These are phyloP conservation scores for Aspergillus sp. DNA, from an alignment of 2,329 filamentous ascomycete species.

Conservation along the genomic window DNA sequence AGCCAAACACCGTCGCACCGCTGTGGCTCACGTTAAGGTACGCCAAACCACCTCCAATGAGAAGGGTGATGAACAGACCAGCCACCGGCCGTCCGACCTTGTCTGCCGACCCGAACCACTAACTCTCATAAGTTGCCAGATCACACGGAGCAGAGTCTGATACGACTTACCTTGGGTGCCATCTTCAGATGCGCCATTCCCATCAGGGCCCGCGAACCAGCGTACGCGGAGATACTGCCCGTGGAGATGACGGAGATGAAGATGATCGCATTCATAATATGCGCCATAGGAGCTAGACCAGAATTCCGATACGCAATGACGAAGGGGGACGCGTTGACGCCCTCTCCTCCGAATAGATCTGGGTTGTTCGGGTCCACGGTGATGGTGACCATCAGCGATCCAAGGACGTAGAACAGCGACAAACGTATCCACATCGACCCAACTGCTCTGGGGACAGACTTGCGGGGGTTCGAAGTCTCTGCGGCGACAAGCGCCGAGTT, in stretches of 20 bases:
- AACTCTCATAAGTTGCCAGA: too few relatives aligned
- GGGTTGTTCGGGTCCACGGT: conserved; percentile 41
- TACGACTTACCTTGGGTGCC: conserved; percentile 34
- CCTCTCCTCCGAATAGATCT: conserved; percentile 41
- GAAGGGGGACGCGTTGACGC: conserved; percentile 47
- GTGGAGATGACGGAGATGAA: conserved; percentile 48
- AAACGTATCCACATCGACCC: conserved; percentile 47
- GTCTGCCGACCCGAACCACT: conserved; percentile 32
- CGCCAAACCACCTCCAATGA: conserved; percentile 58
- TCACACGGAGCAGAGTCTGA: too few relatives aligned
- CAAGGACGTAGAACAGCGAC: conserved; percentile 46
- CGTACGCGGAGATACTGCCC: conserved; percentile 45
- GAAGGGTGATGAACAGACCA: conserved; percentile 62
- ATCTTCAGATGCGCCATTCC: conserved; percentile 44
- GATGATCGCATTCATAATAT: conserved; percentile 51
- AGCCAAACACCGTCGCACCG: conserved; percentile 45
- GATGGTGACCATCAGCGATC: conserved; percentile 46
- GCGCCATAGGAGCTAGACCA: conserved; percentile 39
- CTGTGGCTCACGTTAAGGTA: conserved; percentile 45
- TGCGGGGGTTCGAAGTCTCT: conserved; percentile 43
- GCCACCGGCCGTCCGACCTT: conserved; percentile 40
- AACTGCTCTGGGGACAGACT: conserved; percentile 45
- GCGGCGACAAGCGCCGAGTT: conserved; percentile 44
- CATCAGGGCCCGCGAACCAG: conserved; percentile 43
- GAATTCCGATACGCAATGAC: conserved; percentile 43